Evolutionary conservation across 2,329 filamentous ascomycete genomes (phyloP).

Genomic region (Sordariomycetes sp.): DNA sequence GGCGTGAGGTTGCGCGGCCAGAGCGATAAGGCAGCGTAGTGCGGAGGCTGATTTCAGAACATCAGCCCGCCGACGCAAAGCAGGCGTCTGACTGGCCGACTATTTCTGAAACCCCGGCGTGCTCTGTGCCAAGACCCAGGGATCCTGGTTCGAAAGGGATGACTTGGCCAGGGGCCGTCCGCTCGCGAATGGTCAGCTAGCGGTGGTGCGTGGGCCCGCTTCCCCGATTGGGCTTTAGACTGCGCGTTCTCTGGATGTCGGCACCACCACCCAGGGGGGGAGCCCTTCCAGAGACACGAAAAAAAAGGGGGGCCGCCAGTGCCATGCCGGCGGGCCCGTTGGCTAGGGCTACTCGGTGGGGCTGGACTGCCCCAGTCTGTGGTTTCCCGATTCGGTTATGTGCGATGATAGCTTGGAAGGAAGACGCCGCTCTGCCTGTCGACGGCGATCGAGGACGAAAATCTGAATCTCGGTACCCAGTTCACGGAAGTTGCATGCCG

Average conservation of each 20-base stretch:
- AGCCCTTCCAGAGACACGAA: neutral
- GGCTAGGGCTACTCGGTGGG: no score
- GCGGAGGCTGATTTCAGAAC: neutral
- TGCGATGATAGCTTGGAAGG: neutral
- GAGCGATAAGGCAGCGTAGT: neutral
- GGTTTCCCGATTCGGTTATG: neutral
- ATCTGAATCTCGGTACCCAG: neutral
- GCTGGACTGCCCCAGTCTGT: neutral
- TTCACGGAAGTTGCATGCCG: neutral
- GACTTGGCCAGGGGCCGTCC: neutral
- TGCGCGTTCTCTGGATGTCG: neutral
- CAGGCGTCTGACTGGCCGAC: slow-evolving; percentile 6
- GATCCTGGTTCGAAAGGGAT: neutral
- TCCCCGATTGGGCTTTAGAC: neutral
- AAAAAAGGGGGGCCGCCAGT: neutral
- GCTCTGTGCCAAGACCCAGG: neutral
- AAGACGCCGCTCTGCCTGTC: neutral
- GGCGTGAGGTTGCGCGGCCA: neutral
- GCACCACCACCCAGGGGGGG: neutral
- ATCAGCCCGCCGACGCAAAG: neutral
- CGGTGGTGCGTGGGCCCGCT: neutral
- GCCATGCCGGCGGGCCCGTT: neutral
- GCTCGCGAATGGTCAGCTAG: neutral
- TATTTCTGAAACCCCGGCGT: slow-evolving; percentile 8
- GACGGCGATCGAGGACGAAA: neutral